Evolutionary conservation across 441 rosid genomes (phyloP).

Genomic region (Syzygium syzygioides): DNA sequence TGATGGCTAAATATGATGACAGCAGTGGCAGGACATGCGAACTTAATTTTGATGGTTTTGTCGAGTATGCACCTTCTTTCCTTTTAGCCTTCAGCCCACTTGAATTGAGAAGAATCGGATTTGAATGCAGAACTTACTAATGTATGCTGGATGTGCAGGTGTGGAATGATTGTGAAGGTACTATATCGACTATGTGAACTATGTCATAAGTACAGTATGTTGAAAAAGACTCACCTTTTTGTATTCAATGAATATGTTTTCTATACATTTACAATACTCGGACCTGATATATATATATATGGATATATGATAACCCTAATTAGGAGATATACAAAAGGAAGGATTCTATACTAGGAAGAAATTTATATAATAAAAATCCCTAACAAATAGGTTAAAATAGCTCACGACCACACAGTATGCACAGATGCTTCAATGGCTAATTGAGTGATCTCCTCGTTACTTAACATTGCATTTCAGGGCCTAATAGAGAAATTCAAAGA

Average conservation of each 20-base stretch:
- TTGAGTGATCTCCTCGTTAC: not conserved
- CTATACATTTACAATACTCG: no score
- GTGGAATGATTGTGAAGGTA: constrained; percentile 70
- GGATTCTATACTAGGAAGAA: no score
- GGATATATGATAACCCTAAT: no score
- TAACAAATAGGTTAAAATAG: no score
- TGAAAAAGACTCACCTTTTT: no score
- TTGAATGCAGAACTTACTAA: not conserved
- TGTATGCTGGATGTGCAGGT: constrained; percentile 34
- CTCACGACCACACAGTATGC: no score
- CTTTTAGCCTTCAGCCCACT: not conserved
- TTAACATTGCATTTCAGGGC: constrained; percentile 2
- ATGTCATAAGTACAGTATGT: not conserved
- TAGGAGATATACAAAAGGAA: no score
- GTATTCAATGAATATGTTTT: no score
- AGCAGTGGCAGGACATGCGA: constrained; percentile 34
- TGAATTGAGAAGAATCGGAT: not conserved
- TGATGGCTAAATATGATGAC: constrained; percentile 44
- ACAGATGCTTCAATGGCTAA: not conserved
- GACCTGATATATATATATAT: no score
- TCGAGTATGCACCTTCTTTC: constrained; percentile 39
- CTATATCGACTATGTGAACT: not conserved
- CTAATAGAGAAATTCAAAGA: constrained; percentile 1
- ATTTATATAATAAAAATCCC: no score
- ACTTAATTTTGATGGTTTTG: constrained; percentile 54